A percentile compares a stretch with the other conserved stretches of the same genome.
Conservation (phyloP, 805 yeast genomes). For the Kuraishia floccosa region DNA sequence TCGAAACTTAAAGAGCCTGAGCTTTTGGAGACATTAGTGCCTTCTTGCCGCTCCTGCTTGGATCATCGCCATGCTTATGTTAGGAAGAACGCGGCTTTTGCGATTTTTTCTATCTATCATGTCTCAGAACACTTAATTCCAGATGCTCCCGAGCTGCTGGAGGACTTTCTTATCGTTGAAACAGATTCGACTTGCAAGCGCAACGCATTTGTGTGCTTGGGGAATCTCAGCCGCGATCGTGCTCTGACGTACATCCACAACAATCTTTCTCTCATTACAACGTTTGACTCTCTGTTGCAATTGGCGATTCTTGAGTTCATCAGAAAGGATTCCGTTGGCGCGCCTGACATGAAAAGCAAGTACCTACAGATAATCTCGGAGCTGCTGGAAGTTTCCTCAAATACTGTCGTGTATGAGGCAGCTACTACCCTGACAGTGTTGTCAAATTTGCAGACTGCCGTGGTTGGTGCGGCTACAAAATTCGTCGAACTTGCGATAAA, state of each 20-base stretch:
- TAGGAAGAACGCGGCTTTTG: conserved; percentile 92
- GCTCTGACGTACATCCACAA: conserved; percentile 78
- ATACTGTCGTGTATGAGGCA: conserved; percentile 82
- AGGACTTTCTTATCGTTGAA: conserved; percentile 65
- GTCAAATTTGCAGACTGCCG: conserved; percentile 47
- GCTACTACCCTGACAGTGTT: conserved; percentile 64
- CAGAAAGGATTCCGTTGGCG: conserved; percentile 60
- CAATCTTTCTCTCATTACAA: conserved; percentile 44
- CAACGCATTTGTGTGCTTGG: conserved; percentile 85
- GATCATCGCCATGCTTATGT: conserved; percentile 98
- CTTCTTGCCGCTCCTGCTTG: conserved; percentile 81
- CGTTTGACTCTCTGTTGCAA: conserved; percentile 76
- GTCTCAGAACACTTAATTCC: conserved; percentile 85
- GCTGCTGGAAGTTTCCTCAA: conserved; percentile 56
- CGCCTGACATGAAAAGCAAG: conserved; percentile 54
- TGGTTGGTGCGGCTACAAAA: conserved; percentile 73
- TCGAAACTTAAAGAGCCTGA: conserved; percentile 89
- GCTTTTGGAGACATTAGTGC: conserved; percentile 88
- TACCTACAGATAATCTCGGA: conserved; percentile 67
- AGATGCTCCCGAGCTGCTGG: conserved; percentile 84
- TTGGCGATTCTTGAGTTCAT: conserved; percentile 87
- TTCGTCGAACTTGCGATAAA: conserved; percentile 81
- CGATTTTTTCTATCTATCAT: conserved; percentile 70
- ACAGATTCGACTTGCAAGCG: conserved; percentile 90
- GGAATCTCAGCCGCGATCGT: conserved; percentile 72